These are phyloP conservation scores for Peronospora belbahrii DNA, from an alignment of 352 stramenopile species.

Conservation along the genomic window DNA sequence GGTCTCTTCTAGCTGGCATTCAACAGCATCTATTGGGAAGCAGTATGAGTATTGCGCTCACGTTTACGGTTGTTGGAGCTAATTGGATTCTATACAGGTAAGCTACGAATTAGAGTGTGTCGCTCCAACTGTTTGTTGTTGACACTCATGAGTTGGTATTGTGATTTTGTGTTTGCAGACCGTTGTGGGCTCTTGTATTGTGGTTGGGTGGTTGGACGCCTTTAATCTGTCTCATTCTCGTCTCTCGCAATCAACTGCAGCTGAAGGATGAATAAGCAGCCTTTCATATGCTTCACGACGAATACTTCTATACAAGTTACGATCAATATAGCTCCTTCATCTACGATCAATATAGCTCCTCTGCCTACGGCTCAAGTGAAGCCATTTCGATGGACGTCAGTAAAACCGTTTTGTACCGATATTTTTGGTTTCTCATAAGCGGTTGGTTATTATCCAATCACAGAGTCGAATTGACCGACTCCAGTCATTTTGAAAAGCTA, in stretches of 20 bases:
- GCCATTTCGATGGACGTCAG: neutral
- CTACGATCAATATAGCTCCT: too few relatives aligned
- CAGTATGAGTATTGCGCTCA: slow-evolving; percentile 40
- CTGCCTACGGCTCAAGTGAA: too few relatives aligned
- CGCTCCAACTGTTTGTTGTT: neutral
- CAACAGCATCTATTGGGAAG: slow-evolving; percentile 43
- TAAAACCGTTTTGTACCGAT: slow-evolving; percentile 1
- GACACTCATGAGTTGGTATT: neutral
- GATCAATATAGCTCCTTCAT: too few relatives aligned
- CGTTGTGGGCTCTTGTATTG: slow-evolving; percentile 40
- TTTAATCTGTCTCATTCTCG: slow-evolving; percentile 21
- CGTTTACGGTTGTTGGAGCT: slow-evolving; percentile 35
- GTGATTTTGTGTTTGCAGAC: slow-evolving; percentile 18
- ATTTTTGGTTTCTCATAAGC: neutral
- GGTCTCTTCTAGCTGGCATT: slow-evolving; percentile 20
- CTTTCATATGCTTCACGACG: neutral
- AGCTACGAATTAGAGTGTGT: neutral
- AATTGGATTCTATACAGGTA: slow-evolving; percentile 52
- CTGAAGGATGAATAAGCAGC: slow-evolving; percentile 30
- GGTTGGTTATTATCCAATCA: slow-evolving; percentile 26
- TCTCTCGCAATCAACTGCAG: slow-evolving; percentile 16
- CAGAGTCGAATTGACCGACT: slow-evolving; percentile 14
- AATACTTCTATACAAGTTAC: too few relatives aligned
- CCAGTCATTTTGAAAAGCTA: slow-evolving; percentile 38
- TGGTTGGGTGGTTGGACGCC: slow-evolving; percentile 27